Percentiles rank a stretch among this genome's conserved stretches.
phyloP scores from a whole-genome alignment of 768 basidiomycete species.

The Hypsizygus marmoreus region DNA sequence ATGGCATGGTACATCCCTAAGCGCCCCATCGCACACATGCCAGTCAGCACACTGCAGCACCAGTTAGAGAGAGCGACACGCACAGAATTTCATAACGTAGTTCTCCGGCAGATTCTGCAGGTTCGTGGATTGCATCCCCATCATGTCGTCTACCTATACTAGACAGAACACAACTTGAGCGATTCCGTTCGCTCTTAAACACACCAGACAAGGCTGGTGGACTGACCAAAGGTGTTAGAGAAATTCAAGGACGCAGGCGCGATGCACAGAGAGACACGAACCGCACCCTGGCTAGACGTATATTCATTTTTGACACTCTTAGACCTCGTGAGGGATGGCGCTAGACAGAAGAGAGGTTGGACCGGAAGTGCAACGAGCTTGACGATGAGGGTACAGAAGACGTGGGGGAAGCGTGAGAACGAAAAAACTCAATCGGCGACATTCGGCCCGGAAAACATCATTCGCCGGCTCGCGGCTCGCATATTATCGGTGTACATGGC shows the following conservation, averaged over 20 bases:
- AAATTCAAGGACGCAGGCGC: conserved; percentile 13
- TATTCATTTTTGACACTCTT: conserved; percentile 58
- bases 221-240: not conserved
- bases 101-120: conserved; percentile 93
- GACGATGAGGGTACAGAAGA: too few species aligned
- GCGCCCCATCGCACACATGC: not conserved
- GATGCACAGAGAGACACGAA: conserved; percentile 9
- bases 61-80: conserved; percentile 22
- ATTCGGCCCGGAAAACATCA: too few species aligned
- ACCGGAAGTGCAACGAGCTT: too few species aligned
- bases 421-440: too few species aligned
- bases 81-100: conserved; percentile 82
- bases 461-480: too few species aligned
- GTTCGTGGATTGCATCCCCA: conserved; percentile 94
- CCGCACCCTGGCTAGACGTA: conserved; percentile 48
- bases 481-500: too few species aligned
- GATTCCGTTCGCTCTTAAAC: not conserved
- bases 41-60: not conserved
- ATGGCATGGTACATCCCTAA: conserved; percentile 86
- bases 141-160: conserved; percentile 78
- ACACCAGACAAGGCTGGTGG: not conserved
- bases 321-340: too few species aligned
- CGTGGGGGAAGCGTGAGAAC: too few species aligned
- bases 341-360: too few species aligned
- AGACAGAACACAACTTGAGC: conserved; percentile 4